Evolutionary conservation across 345 rosid genomes (phyloP).

Genomic region (Brassica cretica): DNA sequence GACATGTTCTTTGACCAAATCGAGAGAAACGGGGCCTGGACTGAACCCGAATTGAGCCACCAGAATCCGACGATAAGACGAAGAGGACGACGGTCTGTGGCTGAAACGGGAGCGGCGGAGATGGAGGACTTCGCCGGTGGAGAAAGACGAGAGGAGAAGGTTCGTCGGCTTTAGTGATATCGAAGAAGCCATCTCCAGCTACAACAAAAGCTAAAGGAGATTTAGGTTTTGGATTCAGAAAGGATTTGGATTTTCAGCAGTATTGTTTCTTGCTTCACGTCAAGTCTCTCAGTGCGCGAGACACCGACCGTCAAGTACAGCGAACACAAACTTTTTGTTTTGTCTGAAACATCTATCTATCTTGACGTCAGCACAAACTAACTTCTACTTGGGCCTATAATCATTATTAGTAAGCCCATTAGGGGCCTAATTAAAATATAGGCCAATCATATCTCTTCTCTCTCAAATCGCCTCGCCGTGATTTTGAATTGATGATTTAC

Average conservation of each 20-base stretch:
- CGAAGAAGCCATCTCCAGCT: conserved; percentile 37
- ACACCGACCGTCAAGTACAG: conserved; percentile 11
- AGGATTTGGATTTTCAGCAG: conserved; percentile 1
- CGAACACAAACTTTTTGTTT: neutral
- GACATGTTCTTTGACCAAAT: conserved; percentile 46
- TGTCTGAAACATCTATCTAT: neutral
- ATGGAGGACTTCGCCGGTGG: conserved; percentile 36
- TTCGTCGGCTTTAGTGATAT: conserved; percentile 41
- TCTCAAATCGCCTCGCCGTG: no score
- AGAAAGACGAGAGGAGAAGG: conserved; percentile 44
- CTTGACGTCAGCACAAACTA: neutral
- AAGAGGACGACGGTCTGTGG: conserved; percentile 37
- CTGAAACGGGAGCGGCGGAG: conserved; percentile 41
- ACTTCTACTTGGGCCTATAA: neutral
- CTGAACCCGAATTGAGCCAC: conserved; percentile 65
- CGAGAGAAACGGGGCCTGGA: conserved; percentile 47
- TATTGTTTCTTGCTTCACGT: conserved; percentile 7
- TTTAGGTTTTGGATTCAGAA: conserved; percentile 29
- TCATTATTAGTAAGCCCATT: neutral
- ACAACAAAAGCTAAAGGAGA: neutral
- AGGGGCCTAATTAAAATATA: no score
- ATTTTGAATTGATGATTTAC: conserved; percentile 73
- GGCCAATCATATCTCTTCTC: neutral
- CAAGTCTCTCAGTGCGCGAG: conserved; percentile 7
- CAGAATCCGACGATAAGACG: conserved; percentile 48